phyloP scores from a whole-genome alignment of 1,139 yeast species.

The Candida gigantensis region DNA sequence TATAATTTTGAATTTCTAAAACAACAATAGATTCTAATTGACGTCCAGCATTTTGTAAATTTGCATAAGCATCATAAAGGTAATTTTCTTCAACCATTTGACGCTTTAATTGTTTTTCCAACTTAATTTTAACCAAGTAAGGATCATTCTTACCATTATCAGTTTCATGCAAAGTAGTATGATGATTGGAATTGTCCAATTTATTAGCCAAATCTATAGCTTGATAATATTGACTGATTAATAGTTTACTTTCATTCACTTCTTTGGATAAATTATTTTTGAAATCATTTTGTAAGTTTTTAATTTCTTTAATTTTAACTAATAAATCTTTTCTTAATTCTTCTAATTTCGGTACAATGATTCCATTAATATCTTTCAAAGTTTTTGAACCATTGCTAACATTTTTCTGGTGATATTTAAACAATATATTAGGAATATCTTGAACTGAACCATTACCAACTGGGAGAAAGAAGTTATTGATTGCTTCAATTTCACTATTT shows the following conservation, averaged over 20 bases:
- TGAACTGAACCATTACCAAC: constrained; percentile 80
- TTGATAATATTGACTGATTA: constrained; percentile 49
- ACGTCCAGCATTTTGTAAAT: constrained; percentile 84
- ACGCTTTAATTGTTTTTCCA: constrained; percentile 75
- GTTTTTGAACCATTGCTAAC: constrained; percentile 67
- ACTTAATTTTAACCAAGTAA: constrained; percentile 64
- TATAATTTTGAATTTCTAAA: constrained; percentile 79
- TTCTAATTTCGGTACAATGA: constrained; percentile 80
- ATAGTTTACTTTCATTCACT: constrained; percentile 58
- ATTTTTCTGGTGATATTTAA: constrained; percentile 72
- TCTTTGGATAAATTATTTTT: constrained; percentile 73
- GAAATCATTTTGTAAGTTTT: constrained; percentile 78
- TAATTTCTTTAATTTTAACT: constrained; percentile 85
- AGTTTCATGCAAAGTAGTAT: constrained; percentile 16
- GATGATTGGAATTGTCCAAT: constrained; percentile 24
- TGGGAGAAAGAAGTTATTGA: constrained; percentile 62
- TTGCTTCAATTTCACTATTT: constrained; percentile 19
- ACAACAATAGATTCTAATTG: constrained; percentile 89
- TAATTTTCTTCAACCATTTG: constrained; percentile 85
- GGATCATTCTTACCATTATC: constrained; percentile 71
- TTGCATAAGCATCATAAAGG: constrained; percentile 82
- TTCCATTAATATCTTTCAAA: constrained; percentile 66
- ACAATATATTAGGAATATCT: constrained; percentile 74
- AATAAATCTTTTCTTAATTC: constrained; percentile 80
- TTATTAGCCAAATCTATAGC: constrained; percentile 40